These are phyloP conservation scores for Lagenaria siceraria DNA, from an alignment of 306 rosid genomes.

Conservation along the genomic window DNA sequence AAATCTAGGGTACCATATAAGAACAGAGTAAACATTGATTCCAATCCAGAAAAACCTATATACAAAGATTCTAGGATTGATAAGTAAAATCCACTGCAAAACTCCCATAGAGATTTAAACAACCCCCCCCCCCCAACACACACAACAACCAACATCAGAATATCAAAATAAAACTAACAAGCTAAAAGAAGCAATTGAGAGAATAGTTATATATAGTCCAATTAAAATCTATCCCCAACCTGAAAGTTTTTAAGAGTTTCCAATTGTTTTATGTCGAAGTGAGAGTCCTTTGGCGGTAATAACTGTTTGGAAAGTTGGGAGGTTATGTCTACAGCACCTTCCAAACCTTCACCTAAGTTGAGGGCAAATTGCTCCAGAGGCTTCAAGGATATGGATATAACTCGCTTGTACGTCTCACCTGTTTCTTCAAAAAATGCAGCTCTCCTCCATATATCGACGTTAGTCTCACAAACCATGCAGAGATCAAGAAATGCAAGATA, in stretches of 20 bases:
- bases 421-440: slow-evolving; percentile 97
- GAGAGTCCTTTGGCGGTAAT: slow-evolving; percentile 48
- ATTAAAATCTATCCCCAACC: slow-evolving; percentile 24
- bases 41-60: background rate
- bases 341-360: slow-evolving; percentile 49
- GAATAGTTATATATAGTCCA: background rate
- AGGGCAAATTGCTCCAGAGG: slow-evolving; percentile 76
- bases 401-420: slow-evolving; percentile 83
- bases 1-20: background rate
- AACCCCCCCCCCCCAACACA: background rate
- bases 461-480: slow-evolving; percentile 84
- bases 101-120: background rate
- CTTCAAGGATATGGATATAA: slow-evolving; percentile 61
- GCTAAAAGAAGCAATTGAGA: background rate
- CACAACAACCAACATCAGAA: background rate
- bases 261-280: slow-evolving; percentile 27
- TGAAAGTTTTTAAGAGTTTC: slow-evolving; percentile 59
- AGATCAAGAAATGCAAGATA: slow-evolving; percentile 96
- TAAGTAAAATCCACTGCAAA: background rate
- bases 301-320: slow-evolving; percentile 57
- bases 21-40: background rate
- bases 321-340: slow-evolving; percentile 35
- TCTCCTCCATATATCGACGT: slow-evolving; percentile 84
- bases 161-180: background rate
- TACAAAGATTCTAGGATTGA: background rate